Base-by-base conservation (phyloP, 1,139 yeast genomes). In the Debaryomyces robertsiae region DNA sequence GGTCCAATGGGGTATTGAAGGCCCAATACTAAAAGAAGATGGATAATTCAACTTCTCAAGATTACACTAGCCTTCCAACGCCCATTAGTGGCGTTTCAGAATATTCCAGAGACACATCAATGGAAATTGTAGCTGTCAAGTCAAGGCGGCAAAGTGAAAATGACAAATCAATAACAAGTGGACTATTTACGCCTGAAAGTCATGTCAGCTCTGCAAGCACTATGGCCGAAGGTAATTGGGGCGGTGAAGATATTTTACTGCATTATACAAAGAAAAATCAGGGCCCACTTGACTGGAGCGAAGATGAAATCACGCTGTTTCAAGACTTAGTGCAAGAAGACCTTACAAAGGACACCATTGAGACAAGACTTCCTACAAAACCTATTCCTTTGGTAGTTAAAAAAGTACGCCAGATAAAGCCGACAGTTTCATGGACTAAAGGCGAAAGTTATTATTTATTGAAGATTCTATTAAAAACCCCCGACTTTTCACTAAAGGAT, bases 141-240 rank as follows among this genome's bases (percentile, higher is more conserved):
- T 17, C 15, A 23, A 25, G 25, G 18, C 16, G 11, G 14, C 13
- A 25, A 10, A 9, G 15, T n/a, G 19, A 15, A 7, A 19, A 19
- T 19, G n/a, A n/a, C n/a, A 19, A 19, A 19, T 19, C 22, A 19
- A 19, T 19, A 15, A 15, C 17, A 16, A 33, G 13, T 11, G 36
- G 36, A n/a, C 11, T 33, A 33, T 33, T 11, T 33, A 33, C 36
- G 2, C 36, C 36, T 3, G 36, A 33, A 10, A 33, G 30, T 11
- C 24, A 25, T 33, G 10, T 23, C 4, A 29, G 25, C 11, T 33
- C 30, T 24, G n/a, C 36, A 15, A 23, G 25, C 6, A 4, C 9
- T 10, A 24, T 4, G 9, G 17, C 9, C 1, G 36, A 32, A 24
- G 15, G 4, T 15, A 24, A 25, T 10, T 25, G 6, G 11, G 18